Base-by-base conservation (phyloP, 441 rosid species). In the Aleurites moluccanus region DNA sequence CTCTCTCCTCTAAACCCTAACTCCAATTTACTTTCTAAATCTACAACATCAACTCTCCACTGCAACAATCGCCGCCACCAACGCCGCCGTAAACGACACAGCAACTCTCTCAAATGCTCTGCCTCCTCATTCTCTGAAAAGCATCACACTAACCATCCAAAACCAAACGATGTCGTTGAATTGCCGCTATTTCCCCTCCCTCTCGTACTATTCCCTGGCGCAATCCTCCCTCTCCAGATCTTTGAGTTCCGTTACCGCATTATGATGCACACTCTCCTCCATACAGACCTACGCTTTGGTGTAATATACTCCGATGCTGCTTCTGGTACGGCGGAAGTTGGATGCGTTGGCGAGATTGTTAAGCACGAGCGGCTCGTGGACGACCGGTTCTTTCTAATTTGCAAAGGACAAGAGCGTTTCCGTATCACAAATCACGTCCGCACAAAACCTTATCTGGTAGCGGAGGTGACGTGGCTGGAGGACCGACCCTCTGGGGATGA, bases 221-320 rank as follows among this genome's bases (percentile, higher is more conserved):
- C 99, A 2, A 87, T 90, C 64, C 87, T 94, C 30, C 98, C 97
- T 1, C 91, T 95, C 35, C 98, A 92, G 92, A 95, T 95, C 86
- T 92, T 95, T 80, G 97, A 95, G 84, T 95, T 88, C 81, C 96
- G 97, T 13, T 95, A 92, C 90, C 96, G 96, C 74, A 91, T 92
- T 64, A 92, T 91, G 99, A 92, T 95, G 97, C 96, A 95, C 74
- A 95, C 99, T 2, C 94, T 94, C 66, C 96, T 94, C 81, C 96
- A 90, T 20, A 84, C 96, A 47, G 99, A 92, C 85, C 93, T 95
- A 76, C 89, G 96, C 8, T 94, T 94, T 82, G 99, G 99, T 70
- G 98, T 94, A 38, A 81, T 92, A 64, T 92, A 85, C 83, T 83
- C 97, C 69, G 99, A 94, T 81, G 76, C 92, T 64, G 80, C 82